phyloP scores from a whole-genome alignment of 2,329 filamentous ascomycete genomes.

The Thelonectria olida region DNA sequence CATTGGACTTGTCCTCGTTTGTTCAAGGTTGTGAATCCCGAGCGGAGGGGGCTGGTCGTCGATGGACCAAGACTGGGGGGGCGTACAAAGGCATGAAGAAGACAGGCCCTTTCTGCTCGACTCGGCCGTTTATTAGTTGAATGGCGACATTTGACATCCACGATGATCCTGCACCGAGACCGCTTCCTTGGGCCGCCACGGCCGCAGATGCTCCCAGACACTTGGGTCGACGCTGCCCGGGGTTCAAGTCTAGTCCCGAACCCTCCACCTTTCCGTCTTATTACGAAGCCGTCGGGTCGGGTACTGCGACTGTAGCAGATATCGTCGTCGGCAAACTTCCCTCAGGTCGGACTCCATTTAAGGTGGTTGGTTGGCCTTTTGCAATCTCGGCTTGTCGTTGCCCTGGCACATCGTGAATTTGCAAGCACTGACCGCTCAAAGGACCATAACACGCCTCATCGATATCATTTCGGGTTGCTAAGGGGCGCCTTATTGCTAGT shows the following conservation, averaged over 20 bases:
- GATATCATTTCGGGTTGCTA: no score
- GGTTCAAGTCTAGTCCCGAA: background rate
- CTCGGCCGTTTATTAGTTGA: background rate
- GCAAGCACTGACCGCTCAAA: background rate
- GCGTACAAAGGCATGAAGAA: background rate
- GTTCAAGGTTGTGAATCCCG: slow-evolving; percentile 10
- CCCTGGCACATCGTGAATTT: background rate
- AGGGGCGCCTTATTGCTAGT: no score
- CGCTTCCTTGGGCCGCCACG: slow-evolving; percentile 10
- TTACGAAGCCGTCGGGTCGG: background rate
- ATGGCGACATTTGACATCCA: background rate
- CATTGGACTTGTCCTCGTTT: slow-evolving; percentile 22
- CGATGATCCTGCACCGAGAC: background rate
- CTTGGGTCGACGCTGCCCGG: slow-evolving; percentile 8
- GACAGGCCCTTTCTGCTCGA: background rate
- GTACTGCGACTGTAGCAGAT: no score
- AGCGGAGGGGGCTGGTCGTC: no score
- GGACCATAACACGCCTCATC: background rate
- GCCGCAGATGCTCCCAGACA: slow-evolving; percentile 5
- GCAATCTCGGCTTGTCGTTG: slow-evolving; percentile 5
- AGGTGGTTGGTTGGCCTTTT: background rate
- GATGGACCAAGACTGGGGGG: slow-evolving; percentile 5
- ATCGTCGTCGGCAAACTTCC: slow-evolving; percentile 1
- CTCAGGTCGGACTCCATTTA: background rate
- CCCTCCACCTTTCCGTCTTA: background rate